Evolutionary conservation across 2,329 filamentous ascomycete genomes (phyloP).

Genomic region (Rhexocercosporidium sp.): DNA sequence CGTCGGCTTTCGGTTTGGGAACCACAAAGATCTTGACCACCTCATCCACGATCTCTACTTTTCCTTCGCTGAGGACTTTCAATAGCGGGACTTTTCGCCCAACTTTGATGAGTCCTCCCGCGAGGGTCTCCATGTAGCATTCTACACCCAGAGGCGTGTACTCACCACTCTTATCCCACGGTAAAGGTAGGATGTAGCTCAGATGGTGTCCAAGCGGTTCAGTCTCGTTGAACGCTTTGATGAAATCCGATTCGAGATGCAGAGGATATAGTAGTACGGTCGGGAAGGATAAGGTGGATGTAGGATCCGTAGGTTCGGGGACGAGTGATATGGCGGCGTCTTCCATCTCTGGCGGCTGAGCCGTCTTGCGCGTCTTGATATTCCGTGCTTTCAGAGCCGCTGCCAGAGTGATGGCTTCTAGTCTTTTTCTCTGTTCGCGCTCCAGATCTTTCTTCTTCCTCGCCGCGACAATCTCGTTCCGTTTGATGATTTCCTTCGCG

Average conservation of each 20-base stretch:
- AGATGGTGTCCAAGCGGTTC: constrained; percentile 79
- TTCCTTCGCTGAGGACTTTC: constrained; percentile 75
- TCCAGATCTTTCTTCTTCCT: constrained; percentile 61
- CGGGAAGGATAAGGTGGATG: constrained; percentile 76
- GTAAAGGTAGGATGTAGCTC: constrained; percentile 82
- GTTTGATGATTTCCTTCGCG: constrained; percentile 65
- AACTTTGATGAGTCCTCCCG: constrained; percentile 84
- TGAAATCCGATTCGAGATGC: constrained; percentile 83
- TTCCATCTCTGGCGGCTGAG: constrained; percentile 82
- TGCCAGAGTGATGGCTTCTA: constrained; percentile 65
- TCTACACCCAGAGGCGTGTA: constrained; percentile 74
- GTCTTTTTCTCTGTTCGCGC: constrained; percentile 57
- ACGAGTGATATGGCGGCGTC: constrained; percentile 75
- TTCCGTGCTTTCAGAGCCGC: constrained; percentile 71
- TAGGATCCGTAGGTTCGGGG: constrained; percentile 74
- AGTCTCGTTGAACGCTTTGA: constrained; percentile 84
- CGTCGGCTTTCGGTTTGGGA: constrained; percentile 69
- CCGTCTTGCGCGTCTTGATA: constrained; percentile 70
- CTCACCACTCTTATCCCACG: constrained; percentile 76
- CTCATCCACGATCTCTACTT: constrained; percentile 86
- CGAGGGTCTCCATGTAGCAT: constrained; percentile 84
- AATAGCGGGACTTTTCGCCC: constrained; percentile 82
- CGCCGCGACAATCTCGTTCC: constrained; percentile 60
- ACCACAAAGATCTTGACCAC: constrained; percentile 84
- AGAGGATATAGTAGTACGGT: constrained; percentile 85